Percentiles rank a stretch among this genome's conserved stretches.
Conservation (phyloP, 73 alveolate genomes). For the Uronychia binucleata region DNA sequence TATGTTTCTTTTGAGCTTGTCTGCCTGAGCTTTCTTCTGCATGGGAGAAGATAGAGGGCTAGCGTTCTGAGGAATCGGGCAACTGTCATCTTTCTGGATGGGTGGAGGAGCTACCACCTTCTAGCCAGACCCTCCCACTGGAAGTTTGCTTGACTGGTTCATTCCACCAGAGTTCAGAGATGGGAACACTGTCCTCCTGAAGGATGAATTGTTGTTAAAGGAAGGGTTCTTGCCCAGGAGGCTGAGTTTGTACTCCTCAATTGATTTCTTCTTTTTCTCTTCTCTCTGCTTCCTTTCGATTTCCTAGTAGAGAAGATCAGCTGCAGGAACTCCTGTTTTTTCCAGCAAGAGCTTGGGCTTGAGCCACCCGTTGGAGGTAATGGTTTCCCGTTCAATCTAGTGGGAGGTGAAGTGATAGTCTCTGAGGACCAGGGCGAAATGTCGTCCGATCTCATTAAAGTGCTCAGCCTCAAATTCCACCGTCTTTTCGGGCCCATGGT, state of each 20-base stretch:
- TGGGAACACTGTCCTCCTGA: not conserved
- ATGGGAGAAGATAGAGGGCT: not conserved
- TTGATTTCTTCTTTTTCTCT: slow-evolving; percentile 25
- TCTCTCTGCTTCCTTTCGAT: slow-evolving; percentile 12
- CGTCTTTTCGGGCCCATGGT: slow-evolving; percentile 15
- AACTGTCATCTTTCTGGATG: too few species aligned
- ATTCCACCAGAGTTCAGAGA: not conserved
- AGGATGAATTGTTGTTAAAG: not conserved
- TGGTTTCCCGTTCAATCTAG: slow-evolving; percentile 32
- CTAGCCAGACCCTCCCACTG: not conserved
- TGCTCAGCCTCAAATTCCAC: slow-evolving; percentile 8
- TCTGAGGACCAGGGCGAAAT: slow-evolving; percentile 4
- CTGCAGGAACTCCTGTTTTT: slow-evolving; percentile 56
- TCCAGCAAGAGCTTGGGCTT: slow-evolving; percentile 39
- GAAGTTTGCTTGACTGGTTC: not conserved
- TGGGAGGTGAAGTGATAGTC: slow-evolving; percentile 12
- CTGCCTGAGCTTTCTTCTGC: not conserved
- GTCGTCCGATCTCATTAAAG: slow-evolving; percentile 16
- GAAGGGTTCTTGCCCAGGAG: slow-evolving; percentile 13
- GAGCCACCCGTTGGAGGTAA: slow-evolving; percentile 39
- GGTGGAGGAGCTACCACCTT: not conserved
- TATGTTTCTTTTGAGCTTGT: not conserved
- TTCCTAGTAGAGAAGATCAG: slow-evolving; percentile 31
- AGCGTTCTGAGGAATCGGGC: too few species aligned
- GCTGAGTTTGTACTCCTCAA: slow-evolving; percentile 42